These are phyloP conservation scores for Amphicarpaea edgeworthii DNA, from an alignment of 306 rosid species.

Conservation along the genomic window DNA sequence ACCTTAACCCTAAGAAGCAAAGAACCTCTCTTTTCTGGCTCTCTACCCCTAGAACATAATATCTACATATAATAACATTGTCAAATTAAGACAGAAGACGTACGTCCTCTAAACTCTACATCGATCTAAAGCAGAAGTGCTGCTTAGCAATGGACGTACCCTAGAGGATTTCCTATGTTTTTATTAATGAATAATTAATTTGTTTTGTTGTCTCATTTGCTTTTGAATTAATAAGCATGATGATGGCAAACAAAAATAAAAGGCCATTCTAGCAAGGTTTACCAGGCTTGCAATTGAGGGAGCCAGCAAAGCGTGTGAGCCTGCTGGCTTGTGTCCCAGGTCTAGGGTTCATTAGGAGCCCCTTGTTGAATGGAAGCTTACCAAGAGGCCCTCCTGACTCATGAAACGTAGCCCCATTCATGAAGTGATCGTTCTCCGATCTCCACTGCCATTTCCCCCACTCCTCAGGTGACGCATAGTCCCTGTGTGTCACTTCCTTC, in stretches of 20 bases:
- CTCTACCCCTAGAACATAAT: no score
- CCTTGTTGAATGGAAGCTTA: conserved; percentile 20
- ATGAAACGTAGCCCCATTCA: conserved; percentile 76
- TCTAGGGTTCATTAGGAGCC: conserved; percentile 54
- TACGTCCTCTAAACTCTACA: neutral
- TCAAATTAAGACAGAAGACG: no score
- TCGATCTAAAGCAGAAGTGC: neutral
- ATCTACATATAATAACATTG: neutral
- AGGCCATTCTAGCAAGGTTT: conserved; percentile 65
- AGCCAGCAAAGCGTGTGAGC: conserved; percentile 61
- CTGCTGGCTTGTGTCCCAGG: conserved; percentile 54
- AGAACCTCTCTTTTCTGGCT: no score
- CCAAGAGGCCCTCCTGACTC: conserved; percentile 50
- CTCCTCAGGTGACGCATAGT: conserved; percentile 37
- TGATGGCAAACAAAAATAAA: neutral
- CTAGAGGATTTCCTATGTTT: conserved; percentile 7
- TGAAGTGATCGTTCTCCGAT: conserved; percentile 67
- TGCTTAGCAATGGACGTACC: neutral
- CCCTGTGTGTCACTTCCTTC: conserved; percentile 72
- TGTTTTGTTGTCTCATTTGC: neutral
- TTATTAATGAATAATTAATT: neutral
- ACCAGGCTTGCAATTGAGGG: conserved; percentile 56
- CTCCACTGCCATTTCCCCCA: conserved; percentile 77
- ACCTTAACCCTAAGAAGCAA: no score
- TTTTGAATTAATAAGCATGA: neutral